Evolutionary conservation across 306 rosid species (phyloP), one percentile per base, ranked within the genome.

Genomic region (Cicer judaicum): DNA sequence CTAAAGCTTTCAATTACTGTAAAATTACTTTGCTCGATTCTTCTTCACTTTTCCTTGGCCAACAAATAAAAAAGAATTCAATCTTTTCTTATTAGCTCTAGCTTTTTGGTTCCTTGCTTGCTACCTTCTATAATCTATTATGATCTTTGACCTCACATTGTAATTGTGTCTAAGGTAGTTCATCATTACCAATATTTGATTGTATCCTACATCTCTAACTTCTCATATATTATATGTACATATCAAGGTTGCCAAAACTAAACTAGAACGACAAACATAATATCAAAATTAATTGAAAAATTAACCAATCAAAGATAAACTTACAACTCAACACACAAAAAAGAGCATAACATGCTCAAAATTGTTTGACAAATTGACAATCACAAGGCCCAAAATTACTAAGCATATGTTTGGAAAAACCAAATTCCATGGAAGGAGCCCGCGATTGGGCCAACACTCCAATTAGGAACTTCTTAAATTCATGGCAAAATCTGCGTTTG

Each of bases 11-110:
- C 47, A 14, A 14, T 63, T 39, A 10, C n/a, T 63, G 47, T 38
- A 2, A 39, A 14, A 63, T 14, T 63, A 38, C 8, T 14, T 63
- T 8, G 24, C 48, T 63, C 4, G 7, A 63, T 8, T 63, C 21
- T 5, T 39, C 68, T 63, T 63, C 15, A 40, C 68, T 39, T 63
- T 63, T 63, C 8, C 34, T 14, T 63, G 48, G 68, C 34, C 34
- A 63, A 63, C 46, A 63, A 39, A 15, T n/a, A 63, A 39, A 38
- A 63, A 7, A 15, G 6, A 63, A 38, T 39, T 63, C 29, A 18
- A 21, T 38, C 2, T 61, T 61, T 38, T 61, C 10, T 61, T 61
- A n/a, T 61, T 36, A 61, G 21, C 67, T 24, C 64, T 57, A 24
- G 15, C 40, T 10, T 57, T 24, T 10, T 0, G 64, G 0, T 57